Base-by-base conservation (phyloP, 345 rosid genomes). In the Sonneratia caseolaris region DNA sequence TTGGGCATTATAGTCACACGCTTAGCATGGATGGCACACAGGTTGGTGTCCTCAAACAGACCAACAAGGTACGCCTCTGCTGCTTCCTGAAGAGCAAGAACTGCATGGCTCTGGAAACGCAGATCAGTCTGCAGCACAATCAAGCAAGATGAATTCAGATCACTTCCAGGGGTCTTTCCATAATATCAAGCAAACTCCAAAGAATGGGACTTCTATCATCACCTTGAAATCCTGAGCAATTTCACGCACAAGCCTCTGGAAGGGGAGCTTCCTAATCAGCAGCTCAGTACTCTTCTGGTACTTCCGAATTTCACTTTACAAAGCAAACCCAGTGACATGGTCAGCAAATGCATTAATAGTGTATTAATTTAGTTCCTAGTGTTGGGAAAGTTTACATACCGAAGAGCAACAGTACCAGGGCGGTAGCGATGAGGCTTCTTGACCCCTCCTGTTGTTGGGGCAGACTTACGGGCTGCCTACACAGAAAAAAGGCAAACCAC, bases 41-140 rank as follows among this genome's bases (percentile, higher is more conserved):
- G 80, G 75, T 91, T 92, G 37, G 97, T 92, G 78, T 92, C 97
- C 79, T 92, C 97, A 19, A 92, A 92, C 57, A 92, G 83, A 64
- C 97, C 97, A 5, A 92, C 97, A 0, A 92, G 84, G 74, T 92
- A 92, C 0, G 97, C 97, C 78, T 91, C 97, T 0, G 96, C 97
- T 0, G 98, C 98, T 84, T 92, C 98, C 82, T 92, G 98, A 8
- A 90, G 85, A 2, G 98, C 96, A n/a, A 89, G 76, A 0, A 92
- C 98, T 0, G 98, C 96, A 21, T 89, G 96, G 84, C 96, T 92
- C 83, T 92, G 94, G 88, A 92, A 92, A 81, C 97, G 92, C 81
- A 90, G 49, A 76, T 92, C 97, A 2, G 94, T 92, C 86, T 88
- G 86, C 71, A 77, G 3, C 62, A 37, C 16, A 24, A 32, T 65